Conservation (phyloP, 1,139 yeast genomes). For the Chernovozyma aurita region DNA sequence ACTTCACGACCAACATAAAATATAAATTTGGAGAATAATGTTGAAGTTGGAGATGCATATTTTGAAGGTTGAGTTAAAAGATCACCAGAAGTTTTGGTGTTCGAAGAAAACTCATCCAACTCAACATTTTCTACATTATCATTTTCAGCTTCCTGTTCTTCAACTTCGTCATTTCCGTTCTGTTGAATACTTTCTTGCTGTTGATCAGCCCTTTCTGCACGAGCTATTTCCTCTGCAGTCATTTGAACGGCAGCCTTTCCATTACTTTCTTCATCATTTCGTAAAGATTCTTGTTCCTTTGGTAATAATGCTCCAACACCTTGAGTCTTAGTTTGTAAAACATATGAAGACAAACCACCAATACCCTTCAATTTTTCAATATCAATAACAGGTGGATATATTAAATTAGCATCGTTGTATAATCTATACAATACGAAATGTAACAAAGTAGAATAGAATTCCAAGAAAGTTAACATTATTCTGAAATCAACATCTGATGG, state of each 20-base stretch:
- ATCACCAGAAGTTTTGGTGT: slow-evolving; percentile 69
- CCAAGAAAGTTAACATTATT: slow-evolving; percentile 94
- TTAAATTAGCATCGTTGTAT: slow-evolving; percentile 77
- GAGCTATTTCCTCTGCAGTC: slow-evolving; percentile 40
- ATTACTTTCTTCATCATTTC: slow-evolving; percentile 7
- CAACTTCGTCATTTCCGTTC: slow-evolving; percentile 34
- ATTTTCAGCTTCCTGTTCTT: slow-evolving; percentile 34
- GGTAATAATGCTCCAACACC: slow-evolving; percentile 42
- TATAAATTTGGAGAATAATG: slow-evolving; percentile 67
- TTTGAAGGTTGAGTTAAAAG: slow-evolving; percentile 74
- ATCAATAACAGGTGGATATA: slow-evolving; percentile 89
- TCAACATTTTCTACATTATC: slow-evolving; percentile 40
- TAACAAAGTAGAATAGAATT: slow-evolving; percentile 86
- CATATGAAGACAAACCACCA: slow-evolving; percentile 85
- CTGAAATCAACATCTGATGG: slow-evolving; percentile 94
- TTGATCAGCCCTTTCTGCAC: slow-evolving; percentile 48
- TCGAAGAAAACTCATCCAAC: slow-evolving; percentile 66
- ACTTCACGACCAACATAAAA: slow-evolving; percentile 95
- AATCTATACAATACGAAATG: slow-evolving; percentile 84
- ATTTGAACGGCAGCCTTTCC: slow-evolving; percentile 37
- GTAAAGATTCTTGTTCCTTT: slow-evolving; percentile 13
- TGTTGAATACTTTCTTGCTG: slow-evolving; percentile 37
- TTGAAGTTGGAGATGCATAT: slow-evolving; percentile 53
- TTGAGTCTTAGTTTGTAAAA: slow-evolving; percentile 47
- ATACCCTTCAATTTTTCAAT: slow-evolving; percentile 68